A percentile compares a stretch with the other conserved stretches of the same genome.
These are phyloP conservation scores for Gardenia jasminoides DNA, from an alignment of 257 asterid species.

Conservation along the genomic window DNA sequence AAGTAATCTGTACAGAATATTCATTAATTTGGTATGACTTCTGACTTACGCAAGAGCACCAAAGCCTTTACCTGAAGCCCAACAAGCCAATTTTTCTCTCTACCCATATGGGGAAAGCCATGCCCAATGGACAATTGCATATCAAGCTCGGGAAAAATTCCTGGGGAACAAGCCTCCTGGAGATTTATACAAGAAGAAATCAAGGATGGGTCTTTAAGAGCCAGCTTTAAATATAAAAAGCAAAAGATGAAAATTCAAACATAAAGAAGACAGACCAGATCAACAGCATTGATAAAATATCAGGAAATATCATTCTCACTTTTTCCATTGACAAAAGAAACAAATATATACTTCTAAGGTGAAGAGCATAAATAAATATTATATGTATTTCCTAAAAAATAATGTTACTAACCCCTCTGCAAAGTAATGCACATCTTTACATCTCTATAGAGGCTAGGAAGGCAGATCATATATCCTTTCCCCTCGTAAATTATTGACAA, in stretches of 20 bases:
- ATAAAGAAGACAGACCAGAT: not conserved
- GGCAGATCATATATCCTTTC: not conserved
- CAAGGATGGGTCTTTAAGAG: not conserved
- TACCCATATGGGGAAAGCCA: slow-evolving; percentile 40
- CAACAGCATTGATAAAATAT: slow-evolving; percentile 7
- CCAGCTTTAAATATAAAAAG: not conserved
- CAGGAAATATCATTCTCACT: not conserved
- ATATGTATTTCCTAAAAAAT: not conserved
- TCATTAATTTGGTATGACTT: not conserved
- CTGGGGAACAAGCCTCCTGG: slow-evolving; percentile 58
- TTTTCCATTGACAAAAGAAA: not conserved
- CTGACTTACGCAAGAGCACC: not conserved
- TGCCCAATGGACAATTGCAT: slow-evolving; percentile 23
- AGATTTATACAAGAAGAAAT: slow-evolving; percentile 23
- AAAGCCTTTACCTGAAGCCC: slow-evolving; percentile 70
- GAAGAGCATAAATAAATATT: not conserved
- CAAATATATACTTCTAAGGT: not conserved
- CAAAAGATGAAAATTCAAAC: not conserved
- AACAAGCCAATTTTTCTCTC: slow-evolving; percentile 75
- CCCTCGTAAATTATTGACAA: not conserved
- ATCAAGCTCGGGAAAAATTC: slow-evolving; percentile 41
- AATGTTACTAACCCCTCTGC: not conserved
- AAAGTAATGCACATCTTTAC: not conserved
- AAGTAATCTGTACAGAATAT: not conserved
- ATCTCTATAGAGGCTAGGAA: not conserved